phyloP scores from a whole-genome alignment of 2,329 filamentous ascomycete genomes.

The Camillea tinctor region DNA sequence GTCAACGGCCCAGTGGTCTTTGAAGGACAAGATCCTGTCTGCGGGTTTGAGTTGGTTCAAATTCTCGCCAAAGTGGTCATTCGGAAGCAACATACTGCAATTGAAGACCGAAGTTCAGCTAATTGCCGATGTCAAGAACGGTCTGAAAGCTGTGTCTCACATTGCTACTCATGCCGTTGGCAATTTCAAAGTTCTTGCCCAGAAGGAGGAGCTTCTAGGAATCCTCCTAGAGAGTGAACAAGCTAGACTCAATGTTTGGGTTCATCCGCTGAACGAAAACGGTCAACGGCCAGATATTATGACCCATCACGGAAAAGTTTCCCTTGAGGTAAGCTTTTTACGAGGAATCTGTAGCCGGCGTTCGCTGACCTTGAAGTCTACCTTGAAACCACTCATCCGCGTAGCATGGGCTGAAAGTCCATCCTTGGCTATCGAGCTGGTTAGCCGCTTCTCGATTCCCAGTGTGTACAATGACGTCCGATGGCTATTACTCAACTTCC shows the following conservation, averaged over 20 bases:
- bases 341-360: not conserved
- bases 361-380: constrained; percentile 40
- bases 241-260: constrained; percentile 82
- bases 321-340: constrained; percentile 37
- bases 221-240: constrained; percentile 83
- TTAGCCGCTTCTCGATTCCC: constrained; percentile 73
- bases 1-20: constrained; percentile 67
- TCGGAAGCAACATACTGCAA: constrained; percentile 89
- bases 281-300: constrained; percentile 35
- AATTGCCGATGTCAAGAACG: constrained; percentile 69
- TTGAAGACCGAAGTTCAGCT: constrained; percentile 88
- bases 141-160: constrained; percentile 62
- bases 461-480: constrained; percentile 75
- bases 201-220: constrained; percentile 81
- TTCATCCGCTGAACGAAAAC: constrained; percentile 70
- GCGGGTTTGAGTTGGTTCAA: constrained; percentile 88
- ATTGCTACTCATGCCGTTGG: constrained; percentile 55
- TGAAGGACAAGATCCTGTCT: constrained; percentile 87
- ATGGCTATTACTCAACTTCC: constrained; percentile 75
- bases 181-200: constrained; percentile 64
- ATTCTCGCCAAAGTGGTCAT: constrained; percentile 83
- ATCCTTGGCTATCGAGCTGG: constrained; percentile 82
- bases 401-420: constrained; percentile 87
- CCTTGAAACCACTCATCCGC: constrained; percentile 64
- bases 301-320: constrained; percentile 41